Base-by-base conservation (phyloP, 164 flowering plant species). In the Buxus sempervirens region DNA sequence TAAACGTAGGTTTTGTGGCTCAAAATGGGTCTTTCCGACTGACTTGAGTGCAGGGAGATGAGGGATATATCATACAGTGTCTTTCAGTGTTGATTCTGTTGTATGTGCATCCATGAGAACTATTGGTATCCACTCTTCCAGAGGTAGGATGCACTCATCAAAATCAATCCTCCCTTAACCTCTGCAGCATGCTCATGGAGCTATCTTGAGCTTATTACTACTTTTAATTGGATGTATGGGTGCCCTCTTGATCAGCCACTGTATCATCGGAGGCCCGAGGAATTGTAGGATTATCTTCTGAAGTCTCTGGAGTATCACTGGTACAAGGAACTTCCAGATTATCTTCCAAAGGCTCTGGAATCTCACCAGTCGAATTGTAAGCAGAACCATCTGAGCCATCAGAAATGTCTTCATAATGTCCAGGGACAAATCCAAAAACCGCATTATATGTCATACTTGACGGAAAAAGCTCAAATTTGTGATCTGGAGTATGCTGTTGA, bases 401-500 rank as follows among this genome's bases (percentile, higher is more conserved):
- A 54, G 63, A 54, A 66, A 27, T 61, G 38, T 49, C 68, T 54
- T 58, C 72, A 8, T 67, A n/a, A 18, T 55, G 64, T 27, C 53
- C 67, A 32, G 57, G 22, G 15, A 73, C 60, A 58, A 68, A 22
- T 54, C 66, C 67, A 25, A 49, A 24, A 74, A 64, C 19, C 12
- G 68, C 3, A 42, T 22, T 68, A 16, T 0, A 75, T 20, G 25
- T 2, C 2, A 5, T 10, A 0, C 21, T 9, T 18, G 70, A 15
- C 12, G 12, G 66, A 25, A 75, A 56, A 32, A 66, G 78, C 78
- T 78, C 77, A 71, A 93, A 83, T 69, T 62, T 74, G 81, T 94
- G 98, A 5, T 87, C 92, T 23, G 85, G 76, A 16, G 78, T 88
- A 73, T 94, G 98, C 71, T 87, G 88, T 79, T 94, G 98, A 77